Base-by-base conservation (phyloP, 805 yeast genomes). In the Debaryomyces prosopidis region DNA sequence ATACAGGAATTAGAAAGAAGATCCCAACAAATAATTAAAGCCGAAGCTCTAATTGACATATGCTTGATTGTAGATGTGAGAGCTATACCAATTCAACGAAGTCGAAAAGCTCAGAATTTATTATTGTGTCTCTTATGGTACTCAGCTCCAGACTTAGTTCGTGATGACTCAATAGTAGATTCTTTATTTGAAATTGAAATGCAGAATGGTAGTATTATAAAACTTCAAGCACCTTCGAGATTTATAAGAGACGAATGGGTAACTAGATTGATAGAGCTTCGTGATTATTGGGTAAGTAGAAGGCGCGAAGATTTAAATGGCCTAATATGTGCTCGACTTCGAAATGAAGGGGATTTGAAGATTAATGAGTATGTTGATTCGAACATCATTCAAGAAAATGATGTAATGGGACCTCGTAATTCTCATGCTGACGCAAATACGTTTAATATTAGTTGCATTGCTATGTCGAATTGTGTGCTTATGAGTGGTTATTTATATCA, bases 401-500 rank as follows among this genome's bases (percentile, higher is more conserved):
- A 55, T 18, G 59, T 71, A 0, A 62, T 76, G 1, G 81, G 77
- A 53, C 79, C 88, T 82, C 79, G 81, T 17, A 63, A 74, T 2
- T 70, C 83, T 0, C 33, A 59, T 1, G 79, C 89, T 0, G 83
- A 84, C 52, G 71, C 85, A 0, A 48, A 50, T 8, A 60, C 81
- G 3, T 80, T 79, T 57, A 79, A 81, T 50, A 75, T 83, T 16
- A 80, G 84, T 9, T 69, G 82, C 3, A 60, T 81, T 41, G 73
- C 92, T 0, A 71, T 85, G 64, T 75, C 82, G 19, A 77, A 82
- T 12, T 75, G 84, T 9, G 65, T 91, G 2, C 66, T 85, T 17
- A 74, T 74, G 66, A 76, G 81, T 47, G 97, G 97, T 0, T 63
- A 71, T 27, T 60, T 92, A 19, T 90, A 78, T 58, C 81, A 81